Percentiles rank a stretch among this genome's conserved stretches.
Conservation (phyloP, 2,329 filamentous ascomycete genomes). For the Lachnellula cervina region DNA sequence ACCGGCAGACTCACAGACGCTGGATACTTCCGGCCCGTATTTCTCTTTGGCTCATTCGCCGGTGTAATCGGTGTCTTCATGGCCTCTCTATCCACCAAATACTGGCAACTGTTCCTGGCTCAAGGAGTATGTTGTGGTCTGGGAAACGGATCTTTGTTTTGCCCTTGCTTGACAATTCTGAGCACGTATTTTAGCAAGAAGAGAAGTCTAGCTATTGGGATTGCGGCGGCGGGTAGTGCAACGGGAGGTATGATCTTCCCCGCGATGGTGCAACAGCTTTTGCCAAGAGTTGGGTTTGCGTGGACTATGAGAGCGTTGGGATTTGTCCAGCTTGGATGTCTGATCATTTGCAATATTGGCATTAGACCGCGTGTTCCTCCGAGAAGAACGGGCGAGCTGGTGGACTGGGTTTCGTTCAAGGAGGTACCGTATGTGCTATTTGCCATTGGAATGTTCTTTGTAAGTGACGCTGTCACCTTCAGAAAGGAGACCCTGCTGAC, state of each 20-base stretch:
- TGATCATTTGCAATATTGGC: slow-evolving; percentile 36
- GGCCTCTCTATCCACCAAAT: slow-evolving; percentile 35
- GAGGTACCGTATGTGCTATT: slow-evolving; percentile 43
- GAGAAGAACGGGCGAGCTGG: slow-evolving; percentile 37
- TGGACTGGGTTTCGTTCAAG: slow-evolving; percentile 41
- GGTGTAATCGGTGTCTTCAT: slow-evolving; percentile 36
- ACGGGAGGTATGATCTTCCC: slow-evolving; percentile 43
- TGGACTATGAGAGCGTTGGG: slow-evolving; percentile 44
- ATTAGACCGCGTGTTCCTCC: slow-evolving; percentile 38
- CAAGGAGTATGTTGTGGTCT: slow-evolving; percentile 40
- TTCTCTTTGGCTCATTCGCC: not conserved
- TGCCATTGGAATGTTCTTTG: slow-evolving; percentile 37
- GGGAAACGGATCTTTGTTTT: slow-evolving; percentile 39
- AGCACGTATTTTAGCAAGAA: slow-evolving; percentile 39
- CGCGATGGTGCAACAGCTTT: slow-evolving; percentile 37
- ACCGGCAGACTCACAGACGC: slow-evolving; percentile 37
- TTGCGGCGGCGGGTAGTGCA: slow-evolving; percentile 35
- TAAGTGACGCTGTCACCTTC: slow-evolving; percentile 15
- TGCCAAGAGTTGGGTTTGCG: slow-evolving; percentile 39
- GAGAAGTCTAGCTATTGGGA: slow-evolving; percentile 35
- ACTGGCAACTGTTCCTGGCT: slow-evolving; percentile 41
- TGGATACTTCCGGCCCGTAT: slow-evolving; percentile 31
- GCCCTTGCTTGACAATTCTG: slow-evolving; percentile 35
- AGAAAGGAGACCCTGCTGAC: not conserved
- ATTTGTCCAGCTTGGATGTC: slow-evolving; percentile 39